Percentiles rank a stretch among this genome's conserved stretches.
phyloP scores from a whole-genome alignment of 2,329 filamentous ascomycete genomes.

The Lasiodiplodia sp. region DNA sequence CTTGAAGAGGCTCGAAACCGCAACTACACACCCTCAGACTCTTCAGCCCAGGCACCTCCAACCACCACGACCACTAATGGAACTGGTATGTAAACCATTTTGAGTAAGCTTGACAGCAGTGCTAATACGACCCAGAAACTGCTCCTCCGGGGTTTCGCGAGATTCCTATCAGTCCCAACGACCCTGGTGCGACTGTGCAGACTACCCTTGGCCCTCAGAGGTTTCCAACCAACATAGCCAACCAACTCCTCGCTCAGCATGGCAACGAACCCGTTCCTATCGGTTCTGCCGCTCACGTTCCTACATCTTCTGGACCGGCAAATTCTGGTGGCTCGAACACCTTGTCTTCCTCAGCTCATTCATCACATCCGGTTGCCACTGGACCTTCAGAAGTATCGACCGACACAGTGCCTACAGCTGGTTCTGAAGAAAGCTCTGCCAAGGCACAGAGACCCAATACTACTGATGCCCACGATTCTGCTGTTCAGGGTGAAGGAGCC shows the following conservation, averaged over 20 bases:
- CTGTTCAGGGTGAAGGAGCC: neutral
- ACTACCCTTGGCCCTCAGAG: neutral
- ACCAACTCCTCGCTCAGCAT: neutral
- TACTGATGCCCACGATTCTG: neutral
- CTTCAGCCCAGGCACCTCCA: neutral
- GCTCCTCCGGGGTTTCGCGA: neutral
- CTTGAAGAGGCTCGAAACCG: slow-evolving; percentile 7
- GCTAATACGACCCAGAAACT: neutral
- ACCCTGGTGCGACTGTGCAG: neutral
- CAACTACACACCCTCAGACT: slow-evolving; percentile 1
- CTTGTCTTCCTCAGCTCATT: neutral
- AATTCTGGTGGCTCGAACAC: neutral
- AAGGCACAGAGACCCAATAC: neutral
- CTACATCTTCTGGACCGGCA: neutral
- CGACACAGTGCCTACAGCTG: neutral
- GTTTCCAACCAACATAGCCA: neutral
- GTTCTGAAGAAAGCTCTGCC: neutral
- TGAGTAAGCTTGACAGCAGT: neutral
- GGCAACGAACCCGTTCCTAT: neutral
- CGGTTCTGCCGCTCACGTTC: neutral
- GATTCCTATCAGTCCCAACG: neutral
- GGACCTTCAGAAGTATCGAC: neutral
- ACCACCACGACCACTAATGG: neutral
- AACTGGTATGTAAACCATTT: neutral
- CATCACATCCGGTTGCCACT: neutral